A percentile compares a stretch with the other conserved stretches of the same genome.
These are phyloP conservation scores for Pseudogymnoascus sp. DNA, from an alignment of 2,329 filamentous ascomycete genomes.

Conservation along the genomic window DNA sequence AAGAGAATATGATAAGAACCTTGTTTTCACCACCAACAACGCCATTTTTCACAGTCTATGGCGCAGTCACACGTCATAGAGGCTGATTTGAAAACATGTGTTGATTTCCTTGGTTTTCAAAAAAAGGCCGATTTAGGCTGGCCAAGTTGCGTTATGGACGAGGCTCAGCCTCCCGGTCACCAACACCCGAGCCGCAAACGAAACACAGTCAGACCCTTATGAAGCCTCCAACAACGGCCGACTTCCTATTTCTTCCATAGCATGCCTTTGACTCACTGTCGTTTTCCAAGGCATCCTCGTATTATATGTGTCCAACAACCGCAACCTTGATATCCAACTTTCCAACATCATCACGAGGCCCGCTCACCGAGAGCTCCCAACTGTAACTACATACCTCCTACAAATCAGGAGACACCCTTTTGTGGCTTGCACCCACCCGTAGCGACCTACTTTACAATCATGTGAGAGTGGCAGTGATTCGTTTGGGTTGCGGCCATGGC, in stretches of 20 bases:
- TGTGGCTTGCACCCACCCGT: background rate
- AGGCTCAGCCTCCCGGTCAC: background rate
- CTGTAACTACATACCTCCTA: background rate
- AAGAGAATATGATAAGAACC: background rate
- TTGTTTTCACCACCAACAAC: background rate
- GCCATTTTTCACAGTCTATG: background rate
- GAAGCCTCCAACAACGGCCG: background rate
- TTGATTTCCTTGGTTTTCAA: background rate
- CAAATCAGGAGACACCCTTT: background rate
- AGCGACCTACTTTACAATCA: background rate
- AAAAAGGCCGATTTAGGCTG: background rate
- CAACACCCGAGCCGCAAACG: background rate
- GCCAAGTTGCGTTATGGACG: background rate
- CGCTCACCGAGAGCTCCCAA: background rate
- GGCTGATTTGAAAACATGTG: background rate
- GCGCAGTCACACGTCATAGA: background rate
- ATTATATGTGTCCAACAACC: constrained; percentile 2
- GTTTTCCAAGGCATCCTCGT: background rate
- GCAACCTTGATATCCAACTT: background rate
- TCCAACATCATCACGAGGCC: background rate
- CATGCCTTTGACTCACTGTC: background rate
- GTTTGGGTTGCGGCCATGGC: background rate
- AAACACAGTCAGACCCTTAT: background rate
- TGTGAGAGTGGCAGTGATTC: constrained; percentile 5
- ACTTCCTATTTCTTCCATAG: background rate